A percentile compares a stretch with the other conserved stretches of the same genome.
phyloP scores from a whole-genome alignment of 352 stramenopile species.

The Phytophthora colocasiae region DNA sequence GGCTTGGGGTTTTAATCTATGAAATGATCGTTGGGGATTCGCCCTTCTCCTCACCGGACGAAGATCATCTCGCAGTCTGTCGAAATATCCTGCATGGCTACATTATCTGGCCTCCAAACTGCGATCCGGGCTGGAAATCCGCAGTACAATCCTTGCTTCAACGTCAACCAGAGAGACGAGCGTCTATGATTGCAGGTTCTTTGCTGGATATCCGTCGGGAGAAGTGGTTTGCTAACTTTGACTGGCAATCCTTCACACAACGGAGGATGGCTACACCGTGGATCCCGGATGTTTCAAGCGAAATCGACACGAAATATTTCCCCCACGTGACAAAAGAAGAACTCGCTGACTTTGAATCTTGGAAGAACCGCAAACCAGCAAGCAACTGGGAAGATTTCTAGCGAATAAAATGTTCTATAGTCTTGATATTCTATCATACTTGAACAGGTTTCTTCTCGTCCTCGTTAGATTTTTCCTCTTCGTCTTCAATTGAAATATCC shows the following conservation, averaged over 20 bases:
- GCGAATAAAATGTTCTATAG: constrained; percentile 36
- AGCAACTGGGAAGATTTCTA: constrained; percentile 56
- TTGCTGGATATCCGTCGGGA: constrained; percentile 40
- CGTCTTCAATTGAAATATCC: constrained; percentile 44
- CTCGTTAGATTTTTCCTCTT: constrained; percentile 47
- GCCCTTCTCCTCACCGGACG: constrained; percentile 91
- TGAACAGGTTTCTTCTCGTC: constrained; percentile 7
- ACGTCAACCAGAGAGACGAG: constrained; percentile 51
- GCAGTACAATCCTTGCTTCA: constrained; percentile 51
- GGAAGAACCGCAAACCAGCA: constrained; percentile 35
- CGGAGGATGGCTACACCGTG: constrained; percentile 48
- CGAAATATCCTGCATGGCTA: constrained; percentile 94
- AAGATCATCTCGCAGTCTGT: constrained; percentile 96
- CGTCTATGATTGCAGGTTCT: constrained; percentile 37
- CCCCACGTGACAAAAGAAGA: constrained; percentile 40
- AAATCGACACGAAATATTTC: constrained; percentile 55
- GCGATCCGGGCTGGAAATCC: constrained; percentile 48
- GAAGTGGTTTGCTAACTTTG: constrained; percentile 50
- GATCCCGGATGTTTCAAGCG: constrained; percentile 47
- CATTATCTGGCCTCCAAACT: constrained; percentile 87
- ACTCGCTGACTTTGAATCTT: constrained; percentile 43
- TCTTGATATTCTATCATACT: constrained; percentile 5
- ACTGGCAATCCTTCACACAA: constrained; percentile 49
- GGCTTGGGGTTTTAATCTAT: constrained; percentile 95
- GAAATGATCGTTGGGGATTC: constrained; percentile 96